Evolutionary conservation across 1,139 yeast genomes (phyloP), one percentile per base, ranked within the genome.

Genomic region (Nakaseomyces nivariensis): DNA sequence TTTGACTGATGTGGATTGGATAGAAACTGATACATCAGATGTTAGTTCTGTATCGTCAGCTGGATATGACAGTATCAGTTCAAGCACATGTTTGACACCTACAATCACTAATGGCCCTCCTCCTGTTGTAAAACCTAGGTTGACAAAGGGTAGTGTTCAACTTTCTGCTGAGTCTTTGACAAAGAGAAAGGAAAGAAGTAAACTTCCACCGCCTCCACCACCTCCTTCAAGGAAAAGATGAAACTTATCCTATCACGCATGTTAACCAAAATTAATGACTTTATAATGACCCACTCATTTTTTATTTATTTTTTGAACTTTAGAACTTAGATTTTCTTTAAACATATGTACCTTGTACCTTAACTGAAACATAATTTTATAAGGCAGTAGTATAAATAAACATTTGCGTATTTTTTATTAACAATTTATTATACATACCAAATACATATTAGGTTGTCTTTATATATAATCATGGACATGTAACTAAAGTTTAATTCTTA

Each of bases 1-100:
- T 60, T 64, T 85, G 49, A 61, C 71, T 0, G 56, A 55, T 36
- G 75, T 85, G 2, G 68, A 74, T 2, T 82, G 89, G 84, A 68
- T 86, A 27, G 69, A 37, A 10, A 9, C 24, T 17, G 42, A 45
- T 5, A 5, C 13, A 27, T 41, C 22, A 5, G 44, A 41, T 41
- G 44, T 4, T 13, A 29, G 34, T 11, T 27, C 44, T 13, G 34
- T 41, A 10, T 51, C 41, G 33, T 49, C 54, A 11, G 54, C 41
- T 40, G 47, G 52, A 27, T 36, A 41, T 37, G 46, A 52, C 29
- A 52, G 61, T 52, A 52, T 57, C 49, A 46, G 54, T 42, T 56
- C 55, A 10, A 58, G 59, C 45, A 45, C 55, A 24, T 24, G 29
- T 9, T 45, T 22, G 34, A 40, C 40, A 22, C 46, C 43, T 10